A percentile compares a stretch with the other conserved stretches of the same genome.
Evolutionary conservation across 129 eudicot genomes (phyloP).

Genomic region (Calendula officinalis): DNA sequence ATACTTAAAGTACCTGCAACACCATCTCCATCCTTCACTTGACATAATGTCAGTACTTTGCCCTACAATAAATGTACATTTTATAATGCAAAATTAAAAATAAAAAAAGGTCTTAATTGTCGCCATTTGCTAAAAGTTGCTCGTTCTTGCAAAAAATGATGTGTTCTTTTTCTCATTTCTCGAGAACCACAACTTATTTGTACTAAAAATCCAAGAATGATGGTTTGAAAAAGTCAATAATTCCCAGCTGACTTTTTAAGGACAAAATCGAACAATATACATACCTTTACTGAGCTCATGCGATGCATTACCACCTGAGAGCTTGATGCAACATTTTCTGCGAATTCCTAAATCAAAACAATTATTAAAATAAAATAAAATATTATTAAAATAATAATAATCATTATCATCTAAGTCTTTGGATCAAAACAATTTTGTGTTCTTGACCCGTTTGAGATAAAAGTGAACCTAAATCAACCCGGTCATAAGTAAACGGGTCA

Average conservation of each 20-base stretch:
- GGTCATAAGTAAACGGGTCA: background rate
- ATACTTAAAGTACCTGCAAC: conserved; percentile 48
- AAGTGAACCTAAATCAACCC: background rate
- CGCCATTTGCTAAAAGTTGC: background rate
- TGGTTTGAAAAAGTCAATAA: conserved; percentile 16
- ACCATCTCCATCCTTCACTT: conserved; percentile 45
- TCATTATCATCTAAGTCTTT: background rate
- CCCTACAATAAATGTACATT: conserved; percentile 42
- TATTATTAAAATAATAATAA: background rate
- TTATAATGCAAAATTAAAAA: no score
- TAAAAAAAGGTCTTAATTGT: conserved; percentile 1
- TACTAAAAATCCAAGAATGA: conserved; percentile 6
- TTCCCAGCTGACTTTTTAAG: background rate
- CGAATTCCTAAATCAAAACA: conserved; percentile 61
- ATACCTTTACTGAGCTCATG: conserved; percentile 55
- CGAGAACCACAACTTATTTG: conserved; percentile 6
- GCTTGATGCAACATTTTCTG: conserved; percentile 62
- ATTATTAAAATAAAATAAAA: no score
- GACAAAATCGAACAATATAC: conserved; percentile 8
- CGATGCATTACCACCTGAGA: conserved; percentile 60
- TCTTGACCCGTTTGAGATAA: background rate
- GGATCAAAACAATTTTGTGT: background rate
- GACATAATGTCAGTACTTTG: conserved; percentile 73
- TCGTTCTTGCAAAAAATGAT: background rate
- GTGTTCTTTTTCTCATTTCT: background rate